Conservation (phyloP, 1,284 basidiomycete species). For the Trichosporon coremiiforme region DNA sequence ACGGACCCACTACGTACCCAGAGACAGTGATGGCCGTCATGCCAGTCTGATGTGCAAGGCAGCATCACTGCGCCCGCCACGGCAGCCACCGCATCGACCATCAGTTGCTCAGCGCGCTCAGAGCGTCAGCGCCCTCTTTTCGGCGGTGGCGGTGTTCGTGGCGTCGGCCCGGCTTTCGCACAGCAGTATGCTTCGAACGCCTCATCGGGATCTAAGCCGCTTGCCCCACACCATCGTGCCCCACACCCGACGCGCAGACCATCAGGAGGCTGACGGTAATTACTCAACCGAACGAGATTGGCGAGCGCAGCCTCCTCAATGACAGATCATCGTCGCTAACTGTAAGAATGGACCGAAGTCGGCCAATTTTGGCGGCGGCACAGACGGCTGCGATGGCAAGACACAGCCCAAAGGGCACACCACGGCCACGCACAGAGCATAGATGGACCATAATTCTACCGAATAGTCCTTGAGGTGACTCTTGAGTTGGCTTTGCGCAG, state of each 20-base stretch:
- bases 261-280: not conserved
- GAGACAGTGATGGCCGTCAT: not conserved
- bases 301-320: not conserved
- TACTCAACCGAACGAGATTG: not conserved
- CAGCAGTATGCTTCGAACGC: not conserved
- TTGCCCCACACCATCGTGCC: too few relatives aligned
- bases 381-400: not conserved
- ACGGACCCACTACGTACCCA: not conserved
- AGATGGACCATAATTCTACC: not conserved
- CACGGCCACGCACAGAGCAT: not conserved
- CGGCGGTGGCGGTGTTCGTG: constrained; percentile 5
- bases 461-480: not conserved
- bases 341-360: not conserved
- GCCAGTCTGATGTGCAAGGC: not conserved
- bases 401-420: not conserved
- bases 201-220: not conserved
- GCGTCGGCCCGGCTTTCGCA: constrained; percentile 7
- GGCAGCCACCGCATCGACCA: constrained; percentile 6
- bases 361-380: not conserved
- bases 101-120: not conserved
- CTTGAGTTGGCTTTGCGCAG: not conserved
- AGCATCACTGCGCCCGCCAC: constrained; percentile 8
- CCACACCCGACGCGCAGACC: not conserved
- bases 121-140: not conserved
- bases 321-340: not conserved